Conservation (phyloP, 257 asterid species). For the Buddleja alternifolia region DNA sequence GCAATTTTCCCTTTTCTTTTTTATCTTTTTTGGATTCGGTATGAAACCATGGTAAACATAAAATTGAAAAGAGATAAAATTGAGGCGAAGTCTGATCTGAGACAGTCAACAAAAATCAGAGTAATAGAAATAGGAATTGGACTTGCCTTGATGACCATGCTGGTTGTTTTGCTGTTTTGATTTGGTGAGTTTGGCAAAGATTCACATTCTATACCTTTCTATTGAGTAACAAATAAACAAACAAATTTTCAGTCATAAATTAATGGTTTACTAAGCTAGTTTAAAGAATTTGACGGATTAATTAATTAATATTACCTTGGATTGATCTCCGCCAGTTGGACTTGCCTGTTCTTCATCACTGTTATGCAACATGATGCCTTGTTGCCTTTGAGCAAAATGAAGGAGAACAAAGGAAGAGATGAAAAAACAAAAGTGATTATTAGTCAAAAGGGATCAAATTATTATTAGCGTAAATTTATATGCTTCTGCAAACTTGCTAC, state of each 20-base stretch:
- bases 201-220: slow-evolving; percentile 44
- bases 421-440: background rate
- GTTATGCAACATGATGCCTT: slow-evolving; percentile 51
- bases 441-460: background rate
- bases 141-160: slow-evolving; percentile 86
- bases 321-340: slow-evolving; percentile 33
- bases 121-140: too few species aligned
- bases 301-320: slow-evolving; percentile 41
- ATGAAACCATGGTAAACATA: too few species aligned
- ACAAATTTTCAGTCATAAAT: background rate
- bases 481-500: slow-evolving; percentile 20
- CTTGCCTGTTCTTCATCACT: slow-evolving; percentile 36
- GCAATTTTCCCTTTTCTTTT: too few species aligned
- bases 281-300: background rate
- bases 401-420: slow-evolving; percentile 3
- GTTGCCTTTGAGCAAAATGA: background rate
- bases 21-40: too few species aligned
- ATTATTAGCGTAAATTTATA: slow-evolving; percentile 15
- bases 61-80: too few species aligned
- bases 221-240: background rate
- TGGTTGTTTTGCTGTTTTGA: slow-evolving; percentile 65
- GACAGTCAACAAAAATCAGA: too few species aligned
- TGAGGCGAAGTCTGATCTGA: too few species aligned
- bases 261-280: background rate
- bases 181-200: slow-evolving; percentile 45